These are phyloP conservation scores for Hydnomerulius pinastri DNA, from an alignment of 768 basidiomycete genomes.

Conservation along the genomic window DNA sequence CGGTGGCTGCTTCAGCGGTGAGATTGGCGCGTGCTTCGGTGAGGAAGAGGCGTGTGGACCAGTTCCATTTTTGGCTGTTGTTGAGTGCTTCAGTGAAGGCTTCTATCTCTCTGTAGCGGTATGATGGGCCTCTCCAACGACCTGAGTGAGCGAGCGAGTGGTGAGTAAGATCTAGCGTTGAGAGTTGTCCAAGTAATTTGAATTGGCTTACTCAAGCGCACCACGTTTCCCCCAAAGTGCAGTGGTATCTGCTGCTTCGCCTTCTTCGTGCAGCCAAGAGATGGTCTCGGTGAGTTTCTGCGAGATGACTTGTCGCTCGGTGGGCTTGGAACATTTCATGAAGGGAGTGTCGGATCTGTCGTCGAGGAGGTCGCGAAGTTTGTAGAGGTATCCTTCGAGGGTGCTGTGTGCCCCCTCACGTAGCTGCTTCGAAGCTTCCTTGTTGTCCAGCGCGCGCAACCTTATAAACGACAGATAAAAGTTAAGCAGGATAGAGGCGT, in stretches of 20 bases:
- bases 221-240: slow-evolving; percentile 75
- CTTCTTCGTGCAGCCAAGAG: slow-evolving; percentile 82
- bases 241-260: slow-evolving; percentile 77
- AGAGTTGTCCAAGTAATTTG: too few species aligned
- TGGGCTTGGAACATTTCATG: slow-evolving; percentile 76
- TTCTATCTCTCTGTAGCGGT: slow-evolving; percentile 85
- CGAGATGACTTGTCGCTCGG: slow-evolving; percentile 68
- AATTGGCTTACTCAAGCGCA: slow-evolving; percentile 87
- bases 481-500: slow-evolving; percentile 1
- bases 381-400: slow-evolving; percentile 93
- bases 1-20: slow-evolving; percentile 61
- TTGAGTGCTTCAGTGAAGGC: slow-evolving; percentile 83
- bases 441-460: slow-evolving; percentile 73
- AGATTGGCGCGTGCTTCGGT: slow-evolving; percentile 74
- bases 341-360: slow-evolving; percentile 72
- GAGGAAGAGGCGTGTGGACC: slow-evolving; percentile 85
- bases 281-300: slow-evolving; percentile 73
- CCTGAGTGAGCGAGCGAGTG: too few species aligned
- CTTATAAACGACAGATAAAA: slow-evolving; percentile 41
- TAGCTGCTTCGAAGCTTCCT: slow-evolving; percentile 73
- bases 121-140: slow-evolving; percentile 78
- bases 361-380: slow-evolving; percentile 78
- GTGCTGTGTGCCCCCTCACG: slow-evolving; percentile 90
- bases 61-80: slow-evolving; percentile 85
- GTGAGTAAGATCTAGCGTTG: too few species aligned